Conservation (phyloP, 2,329 filamentous ascomycete genomes). For the Talaromyces verruculosus region DNA sequence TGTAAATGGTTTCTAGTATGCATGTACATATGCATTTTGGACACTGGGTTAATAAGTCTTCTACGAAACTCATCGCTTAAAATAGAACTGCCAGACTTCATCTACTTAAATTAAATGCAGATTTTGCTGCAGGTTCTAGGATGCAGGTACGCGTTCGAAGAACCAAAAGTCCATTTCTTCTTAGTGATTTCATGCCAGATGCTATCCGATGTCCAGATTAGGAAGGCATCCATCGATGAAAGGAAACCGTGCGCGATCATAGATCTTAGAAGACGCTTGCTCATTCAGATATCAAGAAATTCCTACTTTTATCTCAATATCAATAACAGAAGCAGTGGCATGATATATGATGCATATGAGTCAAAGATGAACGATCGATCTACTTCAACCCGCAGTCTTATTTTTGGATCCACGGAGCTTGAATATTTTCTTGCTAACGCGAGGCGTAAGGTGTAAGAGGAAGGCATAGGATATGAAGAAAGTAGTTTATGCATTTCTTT, state of each 20-base stretch:
- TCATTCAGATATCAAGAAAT: background rate
- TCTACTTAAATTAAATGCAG: background rate
- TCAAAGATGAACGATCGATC: background rate
- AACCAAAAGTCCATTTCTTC: background rate
- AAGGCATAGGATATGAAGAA: background rate
- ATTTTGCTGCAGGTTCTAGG: background rate
- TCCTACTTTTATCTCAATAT: background rate
- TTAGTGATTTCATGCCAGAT: background rate
- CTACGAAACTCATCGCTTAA: background rate
- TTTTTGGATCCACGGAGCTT: background rate
- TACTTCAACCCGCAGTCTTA: background rate
- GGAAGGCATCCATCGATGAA: background rate
- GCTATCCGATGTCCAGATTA: background rate
- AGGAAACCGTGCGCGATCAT: background rate
- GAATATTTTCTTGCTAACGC: background rate
- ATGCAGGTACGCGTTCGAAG: conserved; percentile 3
- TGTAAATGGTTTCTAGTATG: background rate
- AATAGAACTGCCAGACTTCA: background rate
- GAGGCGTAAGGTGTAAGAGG: background rate
- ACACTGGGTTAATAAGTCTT: background rate
- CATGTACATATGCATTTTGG: background rate
- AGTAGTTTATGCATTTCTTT: background rate
- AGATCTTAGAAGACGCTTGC: background rate
- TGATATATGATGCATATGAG: background rate
- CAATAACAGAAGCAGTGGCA: background rate